Evolutionary conservation across 768 basidiomycete species (phyloP), one percentile per base, ranked within the genome.

Genomic region (Steccherinum ochraceum): DNA sequence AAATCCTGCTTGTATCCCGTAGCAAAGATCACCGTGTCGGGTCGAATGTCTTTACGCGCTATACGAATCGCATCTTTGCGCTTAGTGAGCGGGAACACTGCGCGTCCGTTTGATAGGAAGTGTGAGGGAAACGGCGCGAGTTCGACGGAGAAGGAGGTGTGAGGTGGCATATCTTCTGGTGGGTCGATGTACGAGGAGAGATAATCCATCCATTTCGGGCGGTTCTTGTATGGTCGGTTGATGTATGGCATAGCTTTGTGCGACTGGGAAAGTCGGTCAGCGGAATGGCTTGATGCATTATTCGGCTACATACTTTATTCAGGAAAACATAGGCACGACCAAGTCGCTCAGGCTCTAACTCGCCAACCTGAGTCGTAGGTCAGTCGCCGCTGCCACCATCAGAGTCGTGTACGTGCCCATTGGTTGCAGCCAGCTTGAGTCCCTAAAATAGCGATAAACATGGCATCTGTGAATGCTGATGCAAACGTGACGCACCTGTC

Each of bases 241-340:
- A 81, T 72, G 62, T 78, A 83, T 5, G 76, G 75, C 76, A 81
- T 78, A 4, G 78, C 81, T 58, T 74, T 76, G 56, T 74, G 73
- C 2, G 76, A 77, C 72, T 79, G 24, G 26, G 18, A 48, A n/a
- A 30, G 46, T n/a, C 35, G 18, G 16, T 48, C 24, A 50, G 23
- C 20, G 45, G 18, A 18, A 41, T n/a, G n/a, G n/a, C n/a, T n/a
- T n/a, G n/a, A n/a, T n/a, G n/a, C n/a, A n/a, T n/a, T 4, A 16
- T 35, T 35, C 16, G 7, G 30, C 7, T 47, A 49, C 53, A 44
- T 45, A 74, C 75, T 64, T 81, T 81, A 66, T 81, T 82, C 49
- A 83, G 63, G 61, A 84, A 84, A 23, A 81, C 80, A 61, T 82
- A 84, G 16, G 81, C 80, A 43, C 81, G 65, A 1, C 81, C 81